Evolutionary conservation across 2,329 filamentous ascomycete species (phyloP), one percentile per base, ranked within the genome.

Genomic region (Phialophora tarda): DNA sequence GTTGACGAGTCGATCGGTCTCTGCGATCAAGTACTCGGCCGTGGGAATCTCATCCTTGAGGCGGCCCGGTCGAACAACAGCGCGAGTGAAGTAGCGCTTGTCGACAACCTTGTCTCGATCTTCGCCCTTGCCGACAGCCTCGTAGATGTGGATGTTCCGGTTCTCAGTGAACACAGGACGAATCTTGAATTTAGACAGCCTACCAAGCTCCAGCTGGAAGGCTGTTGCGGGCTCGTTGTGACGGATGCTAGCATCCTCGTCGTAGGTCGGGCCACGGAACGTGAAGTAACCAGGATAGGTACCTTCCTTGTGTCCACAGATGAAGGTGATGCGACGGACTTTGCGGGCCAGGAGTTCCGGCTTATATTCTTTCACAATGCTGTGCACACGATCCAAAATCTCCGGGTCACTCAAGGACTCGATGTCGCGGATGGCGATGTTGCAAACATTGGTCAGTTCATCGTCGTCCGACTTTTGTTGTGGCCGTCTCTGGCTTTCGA

Each of bases 141-240:
- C 93, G 81, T 98, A 99, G 67, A 99, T 93, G 83, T 99, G 95
- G 71, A 99, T 97, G 81, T 96, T 98, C 77, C 96, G 91, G 85
- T 99, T 99, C 81, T 98, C 93, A 0, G 95, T 98, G 82, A 99
- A 99, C 59, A 99, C 93, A 1, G 95, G 94, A 83, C 93, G 96
- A 82, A 98, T 96, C 82, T 93, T 89, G 87, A 99, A 99, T 83
- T 97, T 98, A 76, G 91, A 91, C 32, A 99, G 87, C 78, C 95
- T 91, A 66, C 89, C 90, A 71, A 99, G 89, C 81, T 99, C 95
- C 78, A 98, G 91, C 84, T 99, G 95, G 91, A 98, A 99, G 76
- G 95, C 93, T 79, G 97, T 85, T 63, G 95, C 94, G 59, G 95
- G 95, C 82, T 99, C 95, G 71, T 88, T 96, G 84, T 99, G 94